Evolutionary conservation across 192 early-diverging fungal genomes (phyloP).

Genomic region (Spinellus fusiger): DNA sequence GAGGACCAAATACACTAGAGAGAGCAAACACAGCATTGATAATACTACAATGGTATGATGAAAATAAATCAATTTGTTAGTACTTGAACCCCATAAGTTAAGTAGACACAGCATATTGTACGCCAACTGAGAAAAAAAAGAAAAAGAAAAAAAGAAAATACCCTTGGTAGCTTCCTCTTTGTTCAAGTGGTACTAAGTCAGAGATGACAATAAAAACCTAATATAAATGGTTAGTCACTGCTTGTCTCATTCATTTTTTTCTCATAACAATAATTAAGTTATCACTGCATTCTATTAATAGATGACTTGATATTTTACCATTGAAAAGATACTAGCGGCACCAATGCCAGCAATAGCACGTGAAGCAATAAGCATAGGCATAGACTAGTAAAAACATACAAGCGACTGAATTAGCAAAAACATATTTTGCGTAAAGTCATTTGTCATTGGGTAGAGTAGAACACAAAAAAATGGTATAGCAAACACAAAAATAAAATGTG

Average conservation of each 20-base stretch:
- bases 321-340: conserved; percentile 49
- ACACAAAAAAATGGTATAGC: no score
- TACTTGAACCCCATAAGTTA: background rate
- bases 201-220: conserved; percentile 72
- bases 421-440: background rate
- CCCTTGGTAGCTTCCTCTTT: conserved; percentile 68
- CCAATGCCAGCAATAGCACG: conserved; percentile 65
- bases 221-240: background rate
- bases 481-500: no score
- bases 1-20: conserved; percentile 28
- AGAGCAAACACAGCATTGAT: conserved; percentile 35
- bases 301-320: conserved; percentile 26
- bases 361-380: conserved; percentile 52
- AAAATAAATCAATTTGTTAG: background rate
- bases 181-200: conserved; percentile 77
- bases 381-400: conserved; percentile 13
- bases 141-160: conserved; percentile 6
- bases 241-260: background rate
- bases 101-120: background rate
- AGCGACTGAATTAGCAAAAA: background rate
- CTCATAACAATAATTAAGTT: background rate
- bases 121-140: no score
- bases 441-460: background rate
- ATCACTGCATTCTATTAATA: background rate
- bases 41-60: conserved; percentile 6